Evolutionary conservation across 805 yeast genomes (phyloP).

Genomic region (Kurtzmaniella cleridarum): DNA sequence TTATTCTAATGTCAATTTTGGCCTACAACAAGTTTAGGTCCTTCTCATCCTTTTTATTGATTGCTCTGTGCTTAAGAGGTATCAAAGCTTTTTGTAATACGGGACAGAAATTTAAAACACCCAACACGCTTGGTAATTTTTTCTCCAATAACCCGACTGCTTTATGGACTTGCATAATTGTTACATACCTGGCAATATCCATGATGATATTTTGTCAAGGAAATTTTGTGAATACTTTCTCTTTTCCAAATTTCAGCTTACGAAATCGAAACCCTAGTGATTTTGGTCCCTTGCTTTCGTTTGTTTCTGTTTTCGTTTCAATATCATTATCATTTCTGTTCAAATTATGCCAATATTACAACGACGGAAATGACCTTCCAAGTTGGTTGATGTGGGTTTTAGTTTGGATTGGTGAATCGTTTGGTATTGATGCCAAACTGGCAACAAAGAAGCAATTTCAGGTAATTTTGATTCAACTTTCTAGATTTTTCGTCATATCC

Average conservation of each 20-base stretch:
- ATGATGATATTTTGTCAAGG: constrained; percentile 21
- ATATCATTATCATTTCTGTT: constrained; percentile 44
- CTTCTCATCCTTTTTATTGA: constrained; percentile 3
- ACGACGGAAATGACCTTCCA: constrained; percentile 55
- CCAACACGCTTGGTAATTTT: constrained; percentile 33
- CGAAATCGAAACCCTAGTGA: constrained; percentile 9
- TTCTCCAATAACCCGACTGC: constrained; percentile 27
- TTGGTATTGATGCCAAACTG: constrained; percentile 21
- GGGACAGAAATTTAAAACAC: constrained; percentile 71
- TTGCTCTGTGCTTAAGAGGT: constrained; percentile 42
- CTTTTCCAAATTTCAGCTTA: constrained; percentile 5
- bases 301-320: constrained; percentile 42
- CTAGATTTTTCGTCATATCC: constrained; percentile 19
- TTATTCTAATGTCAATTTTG: constrained; percentile 9
- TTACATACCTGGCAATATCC: constrained; percentile 30
- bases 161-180: constrained; percentile 45
- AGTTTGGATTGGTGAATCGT: constrained; percentile 23
- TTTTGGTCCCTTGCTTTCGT: constrained; percentile 30
- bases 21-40: constrained; percentile 4
- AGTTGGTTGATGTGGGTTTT: constrained; percentile 19
- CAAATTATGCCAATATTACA: constrained; percentile 48
- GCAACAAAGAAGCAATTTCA: constrained; percentile 16
- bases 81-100: constrained; percentile 83
- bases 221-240: constrained; percentile 15
- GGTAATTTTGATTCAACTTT: constrained; percentile 18